Evolutionary conservation across 2,329 filamentous ascomycete genomes (phyloP), one percentile per base, ranked within the genome.

Genomic region (Aplosporella prunicola): DNA sequence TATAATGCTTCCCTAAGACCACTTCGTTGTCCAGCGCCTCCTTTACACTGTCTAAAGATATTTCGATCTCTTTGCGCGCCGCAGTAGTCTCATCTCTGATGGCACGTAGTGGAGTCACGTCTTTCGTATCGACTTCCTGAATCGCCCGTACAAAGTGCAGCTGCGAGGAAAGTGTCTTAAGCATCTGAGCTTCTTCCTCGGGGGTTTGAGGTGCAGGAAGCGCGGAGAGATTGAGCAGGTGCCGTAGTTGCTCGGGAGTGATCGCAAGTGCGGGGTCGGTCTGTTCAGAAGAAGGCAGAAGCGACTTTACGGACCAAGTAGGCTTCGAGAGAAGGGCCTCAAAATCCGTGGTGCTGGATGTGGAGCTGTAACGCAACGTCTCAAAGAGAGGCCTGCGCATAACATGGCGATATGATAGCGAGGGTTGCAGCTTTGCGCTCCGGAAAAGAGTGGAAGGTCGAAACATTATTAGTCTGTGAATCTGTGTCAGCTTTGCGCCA

Each of bases 61-160:
- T 67, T 4, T 74, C 74, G 30, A 70, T 69, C 44, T 77, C 75
- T 24, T 62, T 53, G 17, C 72, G 51, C 0, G 72, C 75, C 9
- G 60, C 58, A 2, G 53, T 49, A 1, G 82, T 83, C 64, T 91
- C 88, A 56, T 96, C 89, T 36, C 85, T 76, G 40, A 96, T 80
- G 29, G 80, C 80, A 34, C 75, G 71, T 28, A 98, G 62, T 0
- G 91, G 88, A 39, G 77, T 69, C 0, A 95, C 68, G 3, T 72
- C 77, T 0, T 68, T 62, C 0, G 85, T 88, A 56, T 93, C 74
- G 32, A 94, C 80, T 29, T 71, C 66, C 53, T 93, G 88, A 14
- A 96, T 78, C 44, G 86, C 76, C 43, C 76, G 78, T n/a, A 96
- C 87, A 53, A 98, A 98, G 51, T 82, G 80, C 0, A 98, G 73